These are phyloP conservation scores for Euphorbia tirucalli DNA, from an alignment of 345 rosid species.

Conservation along the genomic window DNA sequence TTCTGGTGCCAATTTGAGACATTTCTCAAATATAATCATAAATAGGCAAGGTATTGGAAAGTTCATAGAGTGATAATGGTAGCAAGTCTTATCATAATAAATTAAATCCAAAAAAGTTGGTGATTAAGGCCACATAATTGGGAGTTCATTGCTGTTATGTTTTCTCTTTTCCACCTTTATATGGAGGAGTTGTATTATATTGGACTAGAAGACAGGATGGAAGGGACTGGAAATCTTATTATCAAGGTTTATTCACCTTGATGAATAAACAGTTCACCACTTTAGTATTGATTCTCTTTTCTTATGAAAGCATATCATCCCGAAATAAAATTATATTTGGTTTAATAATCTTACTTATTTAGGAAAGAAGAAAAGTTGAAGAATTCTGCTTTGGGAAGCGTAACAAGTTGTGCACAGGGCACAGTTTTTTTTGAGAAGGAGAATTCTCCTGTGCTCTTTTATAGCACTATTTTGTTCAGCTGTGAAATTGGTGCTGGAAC, in stretches of 20 bases:
- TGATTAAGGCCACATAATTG: not conserved
- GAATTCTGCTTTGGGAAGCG: not conserved
- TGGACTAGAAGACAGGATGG: not conserved
- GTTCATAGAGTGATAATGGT: not conserved
- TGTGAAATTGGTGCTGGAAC: not conserved
- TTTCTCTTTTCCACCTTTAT: not conserved
- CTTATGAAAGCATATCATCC: not conserved
- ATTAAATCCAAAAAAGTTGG: not conserved
- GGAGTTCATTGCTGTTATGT: not conserved
- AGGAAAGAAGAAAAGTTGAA: no score
- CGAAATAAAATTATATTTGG: not conserved
- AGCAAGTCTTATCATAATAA: not conserved
- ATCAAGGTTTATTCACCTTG: not conserved
- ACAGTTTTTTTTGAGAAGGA: not conserved
- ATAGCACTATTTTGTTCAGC: not conserved
- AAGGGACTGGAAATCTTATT: not conserved
- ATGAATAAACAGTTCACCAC: not conserved
- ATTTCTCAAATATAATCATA: not conserved
- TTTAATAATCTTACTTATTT: not conserved
- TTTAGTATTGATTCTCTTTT: not conserved
- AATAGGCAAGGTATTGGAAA: not conserved
- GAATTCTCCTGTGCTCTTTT: not conserved
- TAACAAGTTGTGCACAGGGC: not conserved
- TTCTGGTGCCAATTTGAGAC: not conserved
- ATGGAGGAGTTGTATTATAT: no score